A percentile compares a stretch with the other conserved stretches of the same genome.
These are phyloP conservation scores for Penicillium sp. DNA, from an alignment of 2,329 filamentous ascomycete species.

Conservation along the genomic window DNA sequence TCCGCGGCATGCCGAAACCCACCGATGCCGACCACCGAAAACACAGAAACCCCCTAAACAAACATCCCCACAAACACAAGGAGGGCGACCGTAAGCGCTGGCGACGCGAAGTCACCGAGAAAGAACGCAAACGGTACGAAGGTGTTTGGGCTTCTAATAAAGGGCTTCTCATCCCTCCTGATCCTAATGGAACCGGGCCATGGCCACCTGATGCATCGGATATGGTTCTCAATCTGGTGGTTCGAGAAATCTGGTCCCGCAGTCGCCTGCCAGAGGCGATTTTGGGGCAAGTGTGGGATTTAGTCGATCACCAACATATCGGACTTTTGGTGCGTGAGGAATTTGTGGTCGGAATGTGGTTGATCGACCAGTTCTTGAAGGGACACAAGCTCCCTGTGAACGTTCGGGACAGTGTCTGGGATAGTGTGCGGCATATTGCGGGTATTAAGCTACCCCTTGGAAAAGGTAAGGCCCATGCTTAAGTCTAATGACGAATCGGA, in stretches of 20 bases:
- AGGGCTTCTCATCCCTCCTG: slow-evolving; percentile 37
- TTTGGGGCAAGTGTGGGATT: slow-evolving; percentile 47
- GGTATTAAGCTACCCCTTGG: slow-evolving; percentile 35
- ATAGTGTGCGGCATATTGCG: slow-evolving; percentile 42
- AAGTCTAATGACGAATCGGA: background rate
- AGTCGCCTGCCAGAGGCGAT: slow-evolving; percentile 41
- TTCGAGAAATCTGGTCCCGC: slow-evolving; percentile 50
- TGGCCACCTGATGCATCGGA: slow-evolving; percentile 31
- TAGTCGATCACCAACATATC: slow-evolving; percentile 41
- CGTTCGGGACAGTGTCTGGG: slow-evolving; percentile 49
- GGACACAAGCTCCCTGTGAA: slow-evolving; percentile 47
- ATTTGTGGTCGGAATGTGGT: slow-evolving; percentile 52
- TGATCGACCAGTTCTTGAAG: slow-evolving; percentile 50
- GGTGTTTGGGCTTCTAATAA: slow-evolving; percentile 52
- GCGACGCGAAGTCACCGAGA: slow-evolving; percentile 44
- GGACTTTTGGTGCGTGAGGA: slow-evolving; percentile 45
- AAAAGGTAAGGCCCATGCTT: background rate
- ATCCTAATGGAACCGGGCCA: slow-evolving; percentile 7
- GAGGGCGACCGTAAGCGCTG: slow-evolving; percentile 49
- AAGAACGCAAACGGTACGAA: slow-evolving; percentile 50
- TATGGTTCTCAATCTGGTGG: slow-evolving; percentile 48
- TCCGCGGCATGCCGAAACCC: slow-evolving; percentile 39
- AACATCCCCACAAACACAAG: slow-evolving; percentile 49
- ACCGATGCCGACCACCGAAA: slow-evolving; percentile 35
- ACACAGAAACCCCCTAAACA: slow-evolving; percentile 39